A percentile compares a stretch with the other conserved stretches of the same genome.
Evolutionary conservation across 805 yeast genomes (phyloP).

Genomic region (Yamadazyma takamatsuzukensis): DNA sequence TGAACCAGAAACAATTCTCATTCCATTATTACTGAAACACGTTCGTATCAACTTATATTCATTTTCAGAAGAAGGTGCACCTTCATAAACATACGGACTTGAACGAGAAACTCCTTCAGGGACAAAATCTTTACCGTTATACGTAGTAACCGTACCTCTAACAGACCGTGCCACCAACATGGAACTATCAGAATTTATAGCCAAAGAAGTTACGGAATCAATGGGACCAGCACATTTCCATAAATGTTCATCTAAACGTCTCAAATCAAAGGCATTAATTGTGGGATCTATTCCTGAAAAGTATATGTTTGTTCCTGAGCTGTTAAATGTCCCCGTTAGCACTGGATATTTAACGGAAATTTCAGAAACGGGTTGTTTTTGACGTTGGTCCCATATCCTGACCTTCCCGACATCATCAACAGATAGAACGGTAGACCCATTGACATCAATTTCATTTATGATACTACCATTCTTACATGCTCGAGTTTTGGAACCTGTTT

Average conservation of each 20-base stretch:
- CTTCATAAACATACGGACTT: conserved; percentile 50
- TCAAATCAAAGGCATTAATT: conserved; percentile 55
- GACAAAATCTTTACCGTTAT: conserved; percentile 48
- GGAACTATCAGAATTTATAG: conserved; percentile 45
- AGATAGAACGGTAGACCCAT: conserved; percentile 36
- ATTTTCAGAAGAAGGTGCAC: conserved; percentile 46
- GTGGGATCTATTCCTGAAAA: conserved; percentile 68
- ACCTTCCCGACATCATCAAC: conserved; percentile 66
- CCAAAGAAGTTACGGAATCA: conserved; percentile 56
- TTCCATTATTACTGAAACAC: conserved; percentile 39
- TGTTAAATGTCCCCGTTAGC: conserved; percentile 39
- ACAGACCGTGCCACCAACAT: conserved; percentile 49
- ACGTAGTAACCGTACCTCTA: conserved; percentile 55
- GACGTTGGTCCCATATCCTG: conserved; percentile 62
- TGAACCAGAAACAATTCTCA: conserved; percentile 54
- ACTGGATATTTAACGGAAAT: conserved; percentile 56
- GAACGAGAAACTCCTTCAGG: conserved; percentile 37
- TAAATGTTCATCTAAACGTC: conserved; percentile 36
- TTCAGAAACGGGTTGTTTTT: conserved; percentile 38
- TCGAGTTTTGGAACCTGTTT: conserved; percentile 51
- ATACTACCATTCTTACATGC: conserved; percentile 39
- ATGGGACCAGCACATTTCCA: conserved; percentile 45
- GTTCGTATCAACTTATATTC: conserved; percentile 53
- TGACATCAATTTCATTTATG: conserved; percentile 52
- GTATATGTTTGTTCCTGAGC: conserved; percentile 43